phyloP scores from a whole-genome alignment of 495 filamentous ascomycete species.

The Daldinia bambusicola region DNA sequence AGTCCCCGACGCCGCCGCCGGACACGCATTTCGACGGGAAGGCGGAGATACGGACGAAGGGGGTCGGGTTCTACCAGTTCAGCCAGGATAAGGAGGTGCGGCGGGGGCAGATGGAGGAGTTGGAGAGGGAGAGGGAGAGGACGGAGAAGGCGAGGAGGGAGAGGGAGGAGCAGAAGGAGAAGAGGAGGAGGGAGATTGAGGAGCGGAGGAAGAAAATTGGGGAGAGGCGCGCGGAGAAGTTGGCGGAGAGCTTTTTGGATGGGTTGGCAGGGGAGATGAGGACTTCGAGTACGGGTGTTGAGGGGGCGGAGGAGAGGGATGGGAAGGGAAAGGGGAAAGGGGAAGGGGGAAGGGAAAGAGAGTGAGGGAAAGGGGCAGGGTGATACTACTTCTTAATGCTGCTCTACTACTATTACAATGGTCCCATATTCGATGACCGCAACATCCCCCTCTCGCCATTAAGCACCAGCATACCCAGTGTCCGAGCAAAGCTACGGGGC shows the following conservation, averaged over 20 bases:
- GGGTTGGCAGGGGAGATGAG: constrained; percentile 58
- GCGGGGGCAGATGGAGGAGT: constrained; percentile 76
- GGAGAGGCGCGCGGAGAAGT: constrained; percentile 68
- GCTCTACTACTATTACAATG: too few relatives aligned
- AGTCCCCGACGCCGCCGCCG: constrained; percentile 78
- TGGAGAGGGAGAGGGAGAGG: constrained; percentile 70
- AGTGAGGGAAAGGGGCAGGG: background rate
- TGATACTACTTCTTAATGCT: constrained; percentile 2
- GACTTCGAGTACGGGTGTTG: constrained; percentile 11
- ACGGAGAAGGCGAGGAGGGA: constrained; percentile 73
- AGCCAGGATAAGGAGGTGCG: constrained; percentile 73
- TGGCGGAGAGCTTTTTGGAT: constrained; percentile 78
- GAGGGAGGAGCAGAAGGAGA: constrained; percentile 60
- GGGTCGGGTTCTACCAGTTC: constrained; percentile 91
- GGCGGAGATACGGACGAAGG: constrained; percentile 84
- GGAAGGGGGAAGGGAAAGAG: constrained; percentile 23
- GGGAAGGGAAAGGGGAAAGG: background rate
- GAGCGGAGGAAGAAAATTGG: constrained; percentile 60
- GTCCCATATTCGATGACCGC: too few relatives aligned
- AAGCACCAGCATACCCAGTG: too few relatives aligned
- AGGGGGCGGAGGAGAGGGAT: constrained; percentile 2
- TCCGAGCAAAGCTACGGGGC: too few relatives aligned
- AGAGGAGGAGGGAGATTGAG: constrained; percentile 57
- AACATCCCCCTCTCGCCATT: too few relatives aligned
- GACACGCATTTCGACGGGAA: constrained; percentile 85